phyloP scores from a whole-genome alignment of 225 moss, liverwort and hornwort genomes.

The Sphagnum contortum region DNA sequence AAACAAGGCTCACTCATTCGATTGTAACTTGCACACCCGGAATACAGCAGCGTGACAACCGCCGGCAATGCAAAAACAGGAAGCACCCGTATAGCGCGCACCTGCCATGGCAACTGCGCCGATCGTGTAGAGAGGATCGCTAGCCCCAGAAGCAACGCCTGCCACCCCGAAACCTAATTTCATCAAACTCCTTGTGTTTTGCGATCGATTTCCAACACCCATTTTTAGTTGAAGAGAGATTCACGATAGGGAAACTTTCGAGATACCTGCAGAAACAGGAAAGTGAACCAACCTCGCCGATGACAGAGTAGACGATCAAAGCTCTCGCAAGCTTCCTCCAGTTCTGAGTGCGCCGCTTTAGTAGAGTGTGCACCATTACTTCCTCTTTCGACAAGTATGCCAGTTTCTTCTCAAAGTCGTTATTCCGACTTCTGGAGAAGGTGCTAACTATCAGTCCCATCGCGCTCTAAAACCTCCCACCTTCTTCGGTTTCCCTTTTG shows the following conservation, averaged over 20 bases:
- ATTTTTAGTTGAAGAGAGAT: neutral
- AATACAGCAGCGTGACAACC: conserved; percentile 68
- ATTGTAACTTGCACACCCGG: conserved; percentile 73
- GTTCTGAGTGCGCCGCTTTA: conserved; percentile 77
- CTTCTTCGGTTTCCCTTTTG: no score
- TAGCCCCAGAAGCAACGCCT: conserved; percentile 68
- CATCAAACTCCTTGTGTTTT: no score
- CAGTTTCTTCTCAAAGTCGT: conserved; percentile 86
- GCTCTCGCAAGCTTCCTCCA: conserved; percentile 87
- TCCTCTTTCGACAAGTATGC: conserved; percentile 91
- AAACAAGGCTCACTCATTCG: conserved; percentile 64
- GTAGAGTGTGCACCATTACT: conserved; percentile 60
- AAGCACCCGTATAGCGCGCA: conserved; percentile 66
- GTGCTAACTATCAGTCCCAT: conserved; percentile 59
- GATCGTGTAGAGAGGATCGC: conserved; percentile 74
- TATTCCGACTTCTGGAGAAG: conserved; percentile 61
- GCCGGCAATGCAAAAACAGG: conserved; percentile 87
- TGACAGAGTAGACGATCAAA: conserved; percentile 75
- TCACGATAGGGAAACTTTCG: neutral
- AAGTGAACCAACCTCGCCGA: conserved; percentile 67
- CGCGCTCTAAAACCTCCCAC: conserved; percentile 62
- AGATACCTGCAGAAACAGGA: no score
- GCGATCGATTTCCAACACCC: no score
- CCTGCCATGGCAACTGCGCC: conserved; percentile 68
- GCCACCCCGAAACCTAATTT: neutral